Conservation (phyloP, 2,329 filamentous ascomycete genomes). For the Fusarium sp. region DNA sequence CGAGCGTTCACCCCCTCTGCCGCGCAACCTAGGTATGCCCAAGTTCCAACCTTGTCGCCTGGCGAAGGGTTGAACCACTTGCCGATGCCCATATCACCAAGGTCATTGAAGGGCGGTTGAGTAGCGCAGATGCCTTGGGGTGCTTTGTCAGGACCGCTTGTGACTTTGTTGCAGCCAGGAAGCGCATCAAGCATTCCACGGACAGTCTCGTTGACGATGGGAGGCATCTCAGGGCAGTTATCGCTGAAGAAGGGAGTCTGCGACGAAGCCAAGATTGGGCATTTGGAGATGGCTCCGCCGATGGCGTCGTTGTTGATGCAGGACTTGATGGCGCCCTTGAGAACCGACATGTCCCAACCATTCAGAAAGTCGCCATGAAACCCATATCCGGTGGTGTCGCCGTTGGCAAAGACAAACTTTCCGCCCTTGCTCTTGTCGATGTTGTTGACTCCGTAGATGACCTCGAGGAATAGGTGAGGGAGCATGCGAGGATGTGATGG, state of each 20-base stretch:
- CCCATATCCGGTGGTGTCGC: constrained; percentile 36
- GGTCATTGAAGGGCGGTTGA: constrained; percentile 24
- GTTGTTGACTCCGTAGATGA: constrained; percentile 36
- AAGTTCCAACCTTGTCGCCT: constrained; percentile 30
- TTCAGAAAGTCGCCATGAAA: constrained; percentile 40
- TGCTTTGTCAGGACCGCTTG: constrained; percentile 23
- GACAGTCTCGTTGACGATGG: constrained; percentile 29
- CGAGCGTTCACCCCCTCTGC: constrained; percentile 17
- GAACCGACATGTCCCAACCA: constrained; percentile 31
- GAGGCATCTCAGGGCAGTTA: constrained; percentile 35
- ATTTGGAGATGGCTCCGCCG: constrained; percentile 20
- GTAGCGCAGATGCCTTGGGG: constrained; percentile 7
- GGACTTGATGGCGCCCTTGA: constrained; percentile 27
- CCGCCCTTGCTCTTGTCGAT: constrained; percentile 38
- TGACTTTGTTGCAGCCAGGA: constrained; percentile 34
- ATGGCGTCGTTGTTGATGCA: constrained; percentile 36
- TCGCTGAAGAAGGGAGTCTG: constrained; percentile 32
- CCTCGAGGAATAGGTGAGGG: constrained; percentile 37
- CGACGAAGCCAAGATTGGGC: constrained; percentile 30
- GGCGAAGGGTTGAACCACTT: constrained; percentile 26
- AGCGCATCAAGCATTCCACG: constrained; percentile 30
- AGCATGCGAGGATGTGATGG: constrained; percentile 34
- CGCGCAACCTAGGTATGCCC: constrained; percentile 34
- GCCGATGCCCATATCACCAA: constrained; percentile 10
- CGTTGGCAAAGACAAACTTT: constrained; percentile 37